These are phyloP conservation scores for Aspergillus caelatus DNA, from an alignment of 2,329 filamentous ascomycete genomes.

Conservation along the genomic window DNA sequence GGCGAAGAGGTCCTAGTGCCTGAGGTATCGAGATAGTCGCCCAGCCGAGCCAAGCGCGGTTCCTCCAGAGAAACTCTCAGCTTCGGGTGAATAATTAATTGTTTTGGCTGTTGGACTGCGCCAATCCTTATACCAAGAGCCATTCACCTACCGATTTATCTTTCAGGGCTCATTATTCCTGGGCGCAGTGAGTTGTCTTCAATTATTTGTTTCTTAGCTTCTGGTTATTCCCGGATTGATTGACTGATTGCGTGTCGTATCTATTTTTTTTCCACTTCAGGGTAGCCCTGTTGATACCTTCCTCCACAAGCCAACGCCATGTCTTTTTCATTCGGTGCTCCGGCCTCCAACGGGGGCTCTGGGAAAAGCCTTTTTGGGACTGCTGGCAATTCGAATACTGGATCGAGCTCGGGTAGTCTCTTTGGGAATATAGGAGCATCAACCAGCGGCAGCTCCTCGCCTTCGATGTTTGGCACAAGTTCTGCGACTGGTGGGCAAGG, in stretches of 20 bases:
- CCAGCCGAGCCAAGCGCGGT: slow-evolving; percentile 23
- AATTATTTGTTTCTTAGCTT: slow-evolving; percentile 1
- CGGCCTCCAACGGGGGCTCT: slow-evolving; percentile 39
- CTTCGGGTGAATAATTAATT: slow-evolving; percentile 8
- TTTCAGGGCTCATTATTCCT: slow-evolving; percentile 8
- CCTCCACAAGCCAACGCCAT: slow-evolving; percentile 28
- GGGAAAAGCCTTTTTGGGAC: slow-evolving; percentile 38
- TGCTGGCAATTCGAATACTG: slow-evolving; percentile 31
- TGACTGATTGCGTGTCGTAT: slow-evolving; percentile 10
- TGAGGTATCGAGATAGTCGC: slow-evolving; percentile 18
- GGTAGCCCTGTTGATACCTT: slow-evolving; percentile 28
- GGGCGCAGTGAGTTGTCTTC: slow-evolving; percentile 28
- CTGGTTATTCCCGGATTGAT: background rate
- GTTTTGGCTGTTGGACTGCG: background rate
- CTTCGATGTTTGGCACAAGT: slow-evolving; percentile 39
- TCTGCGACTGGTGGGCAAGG: slow-evolving; percentile 23
- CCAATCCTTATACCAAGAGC: slow-evolving; percentile 5
- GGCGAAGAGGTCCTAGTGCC: slow-evolving; percentile 19
- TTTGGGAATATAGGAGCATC: slow-evolving; percentile 47
- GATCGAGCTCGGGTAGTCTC: slow-evolving; percentile 32
- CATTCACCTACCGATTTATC: slow-evolving; percentile 8
- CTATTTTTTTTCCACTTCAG: slow-evolving; percentile 23
- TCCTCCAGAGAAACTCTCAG: slow-evolving; percentile 3
- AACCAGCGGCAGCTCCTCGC: slow-evolving; percentile 33
- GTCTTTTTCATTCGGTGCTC: slow-evolving; percentile 42